Conservation (phyloP, 176 grass and related monocot species). For the Carex cristatella region DNA sequence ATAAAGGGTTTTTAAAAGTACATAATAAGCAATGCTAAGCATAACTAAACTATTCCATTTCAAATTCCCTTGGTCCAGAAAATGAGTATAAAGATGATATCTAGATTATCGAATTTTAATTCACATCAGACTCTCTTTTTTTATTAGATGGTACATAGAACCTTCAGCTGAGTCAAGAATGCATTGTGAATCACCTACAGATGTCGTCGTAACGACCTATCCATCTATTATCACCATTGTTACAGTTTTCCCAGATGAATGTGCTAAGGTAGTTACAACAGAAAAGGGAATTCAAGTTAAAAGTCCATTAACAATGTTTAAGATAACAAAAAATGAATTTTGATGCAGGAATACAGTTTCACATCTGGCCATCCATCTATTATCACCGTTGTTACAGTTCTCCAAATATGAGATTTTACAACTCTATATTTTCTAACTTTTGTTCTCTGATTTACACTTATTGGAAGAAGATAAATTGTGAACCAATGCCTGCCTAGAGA, state of each 20-base stretch:
- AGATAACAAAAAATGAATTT: background rate
- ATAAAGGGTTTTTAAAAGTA: too few relatives aligned
- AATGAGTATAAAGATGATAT: too few relatives aligned
- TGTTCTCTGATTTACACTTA: background rate
- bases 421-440: background rate
- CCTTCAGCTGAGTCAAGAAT: conserved; percentile 83
- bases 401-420: background rate
- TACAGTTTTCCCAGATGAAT: conserved; percentile 73
- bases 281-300: background rate
- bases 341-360: background rate
- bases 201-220: conserved; percentile 89
- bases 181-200: conserved; percentile 85
- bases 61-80: too few relatives aligned
- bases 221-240: conserved; percentile 94
- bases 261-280: conserved; percentile 39
- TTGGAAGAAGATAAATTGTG: background rate
- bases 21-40: too few relatives aligned
- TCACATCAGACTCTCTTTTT: too few relatives aligned
- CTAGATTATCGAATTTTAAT: too few relatives aligned
- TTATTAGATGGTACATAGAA: conserved; percentile 50
- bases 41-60: too few relatives aligned
- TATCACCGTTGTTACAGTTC: too few relatives aligned
- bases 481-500: too few relatives aligned
- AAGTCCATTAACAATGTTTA: background rate
- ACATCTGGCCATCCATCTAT: background rate